phyloP scores from a whole-genome alignment of 2,329 filamentous ascomycete genomes.

The Didymellaceae sp. region DNA sequence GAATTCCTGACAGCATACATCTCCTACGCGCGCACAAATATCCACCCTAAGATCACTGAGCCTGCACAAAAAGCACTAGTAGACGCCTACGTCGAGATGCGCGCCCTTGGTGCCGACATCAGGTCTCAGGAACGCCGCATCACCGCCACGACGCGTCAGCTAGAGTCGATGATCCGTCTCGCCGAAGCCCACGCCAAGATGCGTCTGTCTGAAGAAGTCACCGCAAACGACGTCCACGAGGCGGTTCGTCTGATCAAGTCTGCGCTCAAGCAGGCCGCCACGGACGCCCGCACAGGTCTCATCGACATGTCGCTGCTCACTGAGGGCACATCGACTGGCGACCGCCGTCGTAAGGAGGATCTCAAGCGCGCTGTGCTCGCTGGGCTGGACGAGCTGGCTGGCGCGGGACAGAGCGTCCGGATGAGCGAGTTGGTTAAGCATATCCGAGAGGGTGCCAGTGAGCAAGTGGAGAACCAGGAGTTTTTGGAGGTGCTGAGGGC shows the following conservation, averaged over 20 bases:
- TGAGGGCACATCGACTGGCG: conserved; percentile 89
- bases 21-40: conserved; percentile 87
- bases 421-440: conserved; percentile 79
- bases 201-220: conserved; percentile 80
- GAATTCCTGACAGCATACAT: conserved; percentile 98
- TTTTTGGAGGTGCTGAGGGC: conserved; percentile 81
- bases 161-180: conserved; percentile 98
- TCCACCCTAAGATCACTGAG: conserved; percentile 81
- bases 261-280: conserved; percentile 96
- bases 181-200: conserved; percentile 97
- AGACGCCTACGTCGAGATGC: conserved; percentile 90
- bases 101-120: conserved; percentile 75
- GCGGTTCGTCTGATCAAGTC: conserved; percentile 91
- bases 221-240: conserved; percentile 82
- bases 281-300: conserved; percentile 84
- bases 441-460: conserved; percentile 64
- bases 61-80: conserved; percentile 85
- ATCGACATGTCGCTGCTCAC: conserved; percentile 97
- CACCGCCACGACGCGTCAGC: conserved; percentile 93
- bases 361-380: conserved; percentile 79
- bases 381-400: conserved; percentile 77
- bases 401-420: conserved; percentile 68
- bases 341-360: conserved; percentile 81
- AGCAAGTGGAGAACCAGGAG: conserved; percentile 75
- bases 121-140: conserved; percentile 92